phyloP scores from a whole-genome alignment of 257 asterid species.

The Cinchona pubescens region DNA sequence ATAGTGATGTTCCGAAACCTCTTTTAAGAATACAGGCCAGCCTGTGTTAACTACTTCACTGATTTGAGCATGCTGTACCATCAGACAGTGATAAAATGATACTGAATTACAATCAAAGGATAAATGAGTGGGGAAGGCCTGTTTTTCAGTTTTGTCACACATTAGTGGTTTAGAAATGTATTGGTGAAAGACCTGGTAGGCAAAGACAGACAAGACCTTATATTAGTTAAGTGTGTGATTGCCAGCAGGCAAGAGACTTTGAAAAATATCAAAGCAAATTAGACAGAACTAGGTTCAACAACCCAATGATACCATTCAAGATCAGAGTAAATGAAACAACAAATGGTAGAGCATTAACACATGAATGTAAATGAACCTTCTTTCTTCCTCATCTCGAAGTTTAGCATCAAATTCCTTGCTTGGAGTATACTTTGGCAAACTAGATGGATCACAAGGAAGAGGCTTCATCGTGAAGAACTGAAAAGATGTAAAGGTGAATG shows the following conservation, averaged over 20 bases:
- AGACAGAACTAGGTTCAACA: background rate
- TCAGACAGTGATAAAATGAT: too few species aligned
- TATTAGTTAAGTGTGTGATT: too few species aligned
- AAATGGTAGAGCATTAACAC: background rate
- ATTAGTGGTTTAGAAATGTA: too few species aligned
- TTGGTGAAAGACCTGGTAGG: too few species aligned
- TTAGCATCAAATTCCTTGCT: slow-evolving; percentile 52
- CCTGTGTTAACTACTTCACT: too few species aligned
- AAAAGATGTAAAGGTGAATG: slow-evolving; percentile 1
- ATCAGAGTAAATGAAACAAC: background rate
- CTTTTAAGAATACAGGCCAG: too few species aligned
- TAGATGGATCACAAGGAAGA: slow-evolving; percentile 49
- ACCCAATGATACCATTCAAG: background rate
- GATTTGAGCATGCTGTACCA: too few species aligned
- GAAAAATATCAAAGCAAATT: background rate
- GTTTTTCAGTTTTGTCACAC: too few species aligned
- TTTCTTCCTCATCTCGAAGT: slow-evolving; percentile 46
- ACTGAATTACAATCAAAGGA: too few species aligned
- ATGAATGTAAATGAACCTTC: slow-evolving; percentile 32
- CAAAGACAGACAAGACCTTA: background rate
- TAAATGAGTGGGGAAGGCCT: too few species aligned
- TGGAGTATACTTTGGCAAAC: slow-evolving; percentile 51
- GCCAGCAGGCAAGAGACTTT: background rate
- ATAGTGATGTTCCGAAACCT: too few species aligned
- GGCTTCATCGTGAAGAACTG: slow-evolving; percentile 51